phyloP scores from a whole-genome alignment of 169 alveolate species.

The Eimeria sp. region DNA sequence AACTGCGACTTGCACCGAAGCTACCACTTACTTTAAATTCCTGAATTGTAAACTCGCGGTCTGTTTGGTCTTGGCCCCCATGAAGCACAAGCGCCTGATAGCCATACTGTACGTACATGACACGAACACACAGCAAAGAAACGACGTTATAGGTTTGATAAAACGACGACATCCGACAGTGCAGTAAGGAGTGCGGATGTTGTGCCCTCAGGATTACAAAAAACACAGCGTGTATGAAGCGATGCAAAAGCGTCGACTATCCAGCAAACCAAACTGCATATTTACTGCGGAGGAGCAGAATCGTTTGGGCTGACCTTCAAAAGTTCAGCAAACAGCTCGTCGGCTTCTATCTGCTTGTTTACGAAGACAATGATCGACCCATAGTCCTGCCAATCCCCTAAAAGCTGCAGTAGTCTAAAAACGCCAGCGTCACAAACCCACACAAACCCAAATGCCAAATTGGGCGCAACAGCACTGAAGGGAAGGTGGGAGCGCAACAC shows the following conservation, averaged over 20 bases:
- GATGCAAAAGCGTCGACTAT: not conserved
- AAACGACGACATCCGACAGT: not conserved
- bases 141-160: not conserved
- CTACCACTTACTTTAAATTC: constrained; percentile 88
- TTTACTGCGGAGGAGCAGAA: not conserved
- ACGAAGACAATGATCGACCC: constrained; percentile 98
- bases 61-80: constrained; percentile 99
- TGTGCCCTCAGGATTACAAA: not conserved
- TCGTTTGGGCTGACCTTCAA: constrained; percentile 76
- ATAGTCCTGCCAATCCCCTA: constrained; percentile 98
- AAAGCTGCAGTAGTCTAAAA: constrained; percentile 95
- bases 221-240: not conserved
- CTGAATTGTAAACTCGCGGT: constrained; percentile 97
- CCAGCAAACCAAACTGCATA: not conserved
- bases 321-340: constrained; percentile 95
- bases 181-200: not conserved
- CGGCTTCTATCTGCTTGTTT: constrained; percentile 98
- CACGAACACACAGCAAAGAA: not conserved
- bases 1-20: not conserved
- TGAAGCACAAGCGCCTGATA: constrained; percentile 97
- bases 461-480: too few species aligned
- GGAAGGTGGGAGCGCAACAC: not conserved
- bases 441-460: not conserved
- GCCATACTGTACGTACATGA: constrained; percentile 88
- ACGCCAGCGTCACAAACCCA: constrained; percentile 38